These are phyloP conservation scores for Pholiota microspora DNA, from an alignment of 768 basidiomycete species.

Conservation along the genomic window DNA sequence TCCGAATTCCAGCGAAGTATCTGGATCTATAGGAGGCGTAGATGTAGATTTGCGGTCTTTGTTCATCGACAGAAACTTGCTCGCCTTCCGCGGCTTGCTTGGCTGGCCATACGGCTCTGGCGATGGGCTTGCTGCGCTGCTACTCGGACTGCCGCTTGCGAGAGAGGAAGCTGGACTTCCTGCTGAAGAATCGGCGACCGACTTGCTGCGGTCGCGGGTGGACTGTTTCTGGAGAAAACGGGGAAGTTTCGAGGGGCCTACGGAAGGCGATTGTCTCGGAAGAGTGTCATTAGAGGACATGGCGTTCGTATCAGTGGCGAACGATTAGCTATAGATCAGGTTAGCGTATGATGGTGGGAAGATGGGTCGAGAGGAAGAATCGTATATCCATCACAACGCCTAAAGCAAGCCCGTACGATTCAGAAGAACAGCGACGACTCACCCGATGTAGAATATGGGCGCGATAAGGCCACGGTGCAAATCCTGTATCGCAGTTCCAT, in stretches of 20 bases:
- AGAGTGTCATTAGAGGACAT: not conserved
- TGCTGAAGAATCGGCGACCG: conserved; percentile 38
- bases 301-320: too few relatives aligned
- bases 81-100: conserved; percentile 26
- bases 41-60: conserved; percentile 31
- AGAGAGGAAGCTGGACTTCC: conserved; percentile 30
- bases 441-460: not conserved
- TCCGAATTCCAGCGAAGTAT: conserved; percentile 24
- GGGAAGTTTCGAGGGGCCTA: conserved; percentile 50
- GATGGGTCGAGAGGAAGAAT: not conserved
- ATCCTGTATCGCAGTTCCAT: not conserved
- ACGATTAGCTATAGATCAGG: not conserved
- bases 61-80: conserved; percentile 35
- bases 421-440: not conserved
- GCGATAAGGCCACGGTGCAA: not conserved
- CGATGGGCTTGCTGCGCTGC: conserved; percentile 26
- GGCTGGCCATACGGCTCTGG: conserved; percentile 21
- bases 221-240: conserved; percentile 66
- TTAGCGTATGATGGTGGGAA: not conserved
- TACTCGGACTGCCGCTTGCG: conserved; percentile 35
- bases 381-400: not conserved
- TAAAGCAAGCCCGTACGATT: too few relatives aligned
- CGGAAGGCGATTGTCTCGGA: not conserved
- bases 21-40: not conserved
- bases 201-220: conserved; percentile 57